Conservation (phyloP, 805 yeast genomes). For the Scheffersomyces lignosus region DNA sequence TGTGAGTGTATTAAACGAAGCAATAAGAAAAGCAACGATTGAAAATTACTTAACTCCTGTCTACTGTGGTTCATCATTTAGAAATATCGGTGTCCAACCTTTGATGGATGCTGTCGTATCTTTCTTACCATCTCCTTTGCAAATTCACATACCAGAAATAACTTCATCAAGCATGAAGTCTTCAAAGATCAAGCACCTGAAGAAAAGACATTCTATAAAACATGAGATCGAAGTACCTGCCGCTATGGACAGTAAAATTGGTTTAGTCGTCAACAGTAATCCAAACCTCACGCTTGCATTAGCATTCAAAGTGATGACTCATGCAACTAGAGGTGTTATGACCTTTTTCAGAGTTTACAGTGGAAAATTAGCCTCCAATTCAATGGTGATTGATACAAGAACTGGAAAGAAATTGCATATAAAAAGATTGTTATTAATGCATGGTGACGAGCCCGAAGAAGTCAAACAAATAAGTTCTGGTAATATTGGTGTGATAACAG, state of each 20-base stretch:
- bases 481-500: constrained; percentile 87
- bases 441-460: constrained; percentile 82
- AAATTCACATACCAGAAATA: constrained; percentile 58
- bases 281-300: constrained; percentile 70
- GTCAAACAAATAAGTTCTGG: constrained; percentile 67
- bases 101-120: constrained; percentile 77
- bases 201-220: constrained; percentile 14
- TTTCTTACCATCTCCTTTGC: constrained; percentile 81
- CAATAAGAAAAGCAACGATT: constrained; percentile 67
- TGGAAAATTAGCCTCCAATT: constrained; percentile 66
- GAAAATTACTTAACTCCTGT: constrained; percentile 67
- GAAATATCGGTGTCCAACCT: constrained; percentile 94
- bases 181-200: constrained; percentile 15
- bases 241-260: constrained; percentile 40
- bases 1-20: constrained; percentile 47
- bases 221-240: constrained; percentile 27
- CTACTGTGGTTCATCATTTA: constrained; percentile 89
- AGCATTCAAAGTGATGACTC: constrained; percentile 90
- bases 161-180: constrained; percentile 17
- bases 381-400: constrained; percentile 65
- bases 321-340: constrained; percentile 79
- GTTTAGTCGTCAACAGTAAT: constrained; percentile 55
- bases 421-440: constrained; percentile 74
- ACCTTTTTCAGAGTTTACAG: constrained; percentile 86
- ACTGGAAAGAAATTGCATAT: constrained; percentile 66